Base-by-base conservation (phyloP, 352 stramenopile genomes). In the Phytopythium boreale region DNA sequence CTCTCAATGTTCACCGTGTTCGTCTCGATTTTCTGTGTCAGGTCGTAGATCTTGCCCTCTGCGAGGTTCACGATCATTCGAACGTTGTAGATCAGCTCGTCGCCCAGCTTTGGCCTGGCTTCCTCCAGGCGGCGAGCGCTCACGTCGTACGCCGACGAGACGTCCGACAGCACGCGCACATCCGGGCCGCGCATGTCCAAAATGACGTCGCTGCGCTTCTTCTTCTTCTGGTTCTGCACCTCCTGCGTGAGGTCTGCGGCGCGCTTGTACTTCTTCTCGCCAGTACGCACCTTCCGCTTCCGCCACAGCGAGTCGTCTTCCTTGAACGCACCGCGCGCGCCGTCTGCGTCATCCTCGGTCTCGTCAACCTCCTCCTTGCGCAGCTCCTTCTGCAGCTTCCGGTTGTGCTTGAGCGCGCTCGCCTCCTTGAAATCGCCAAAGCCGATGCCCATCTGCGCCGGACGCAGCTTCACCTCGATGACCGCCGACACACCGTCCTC, bases 371-470 rank as follows among this genome's bases (percentile, higher is more conserved):
- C 77, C 49, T 97, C 93, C 41, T 92, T 82, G 31, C 90, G 81
- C 6, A 98, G 80, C 68, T 98, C 90, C 27, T 91, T 90, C 77
- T 98, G 90, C 51, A 98, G 80, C 56, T 89, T 80, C 31, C 80
- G 80, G 82, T 98, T 98, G 61, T 95, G 82, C 64, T 96, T 96
- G 11, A 98, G 68, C 57, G 92, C 82, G 17, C 89, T 93, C 27
- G 90, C 89, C 68, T 98, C 95, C 50, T 97, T 96, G 69, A 98
- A 98, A 66, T 88, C 87, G 50, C 93, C 93, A 71, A 91, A 98
- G 34, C 96, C 96, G 24, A 99, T 89, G 41, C 96, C 96, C 77
- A 98, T 89, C 61, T 96, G 91, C 15, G 74, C 76, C 0, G 96
- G 95, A 15, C 96, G 90, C 65, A 97, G 89, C 24, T 98, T 94